phyloP scores from a whole-genome alignment of 1,284 basidiomycete species.

The Takashimella tepidaria region DNA sequence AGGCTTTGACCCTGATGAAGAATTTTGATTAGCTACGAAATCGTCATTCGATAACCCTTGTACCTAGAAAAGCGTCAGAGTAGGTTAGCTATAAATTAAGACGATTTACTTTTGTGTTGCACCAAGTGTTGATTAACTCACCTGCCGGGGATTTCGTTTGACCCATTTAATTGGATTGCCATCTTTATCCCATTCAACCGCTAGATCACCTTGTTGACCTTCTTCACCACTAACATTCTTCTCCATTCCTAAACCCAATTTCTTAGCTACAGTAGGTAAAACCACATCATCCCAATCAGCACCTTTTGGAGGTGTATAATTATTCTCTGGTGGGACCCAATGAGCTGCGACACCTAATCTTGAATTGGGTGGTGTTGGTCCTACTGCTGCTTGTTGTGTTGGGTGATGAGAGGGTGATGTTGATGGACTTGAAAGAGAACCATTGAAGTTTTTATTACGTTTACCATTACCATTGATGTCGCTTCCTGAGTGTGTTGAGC shows the following conservation, averaged over 20 bases:
- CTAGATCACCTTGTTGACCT: constrained; percentile 34
- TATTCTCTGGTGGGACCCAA: constrained; percentile 37
- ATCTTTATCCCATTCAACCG: constrained; percentile 44
- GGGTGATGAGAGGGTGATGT: neutral
- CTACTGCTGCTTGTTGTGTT: neutral
- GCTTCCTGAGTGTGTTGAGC: too few relatives aligned
- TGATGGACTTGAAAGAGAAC: neutral
- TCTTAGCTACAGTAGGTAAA: constrained; percentile 70
- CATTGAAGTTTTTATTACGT: too few relatives aligned
- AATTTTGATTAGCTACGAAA: neutral
- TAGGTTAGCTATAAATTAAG: neutral
- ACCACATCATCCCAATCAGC: constrained; percentile 53
- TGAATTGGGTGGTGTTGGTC: neutral
- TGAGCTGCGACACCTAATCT: constrained; percentile 37
- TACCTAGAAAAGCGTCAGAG: neutral
- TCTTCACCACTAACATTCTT: neutral
- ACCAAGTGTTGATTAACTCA: too few relatives aligned
- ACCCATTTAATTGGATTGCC: constrained; percentile 41
- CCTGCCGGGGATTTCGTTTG: constrained; percentile 15
- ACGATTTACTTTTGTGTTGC: too few relatives aligned
- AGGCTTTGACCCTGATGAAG: neutral
- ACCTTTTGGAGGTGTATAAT: constrained; percentile 44
- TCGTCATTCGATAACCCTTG: neutral
- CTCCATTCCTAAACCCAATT: constrained; percentile 56
- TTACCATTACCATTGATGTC: too few relatives aligned